phyloP scores from a whole-genome alignment of 1,284 basidiomycete genomes.

The Exobasidium rhododendri region DNA sequence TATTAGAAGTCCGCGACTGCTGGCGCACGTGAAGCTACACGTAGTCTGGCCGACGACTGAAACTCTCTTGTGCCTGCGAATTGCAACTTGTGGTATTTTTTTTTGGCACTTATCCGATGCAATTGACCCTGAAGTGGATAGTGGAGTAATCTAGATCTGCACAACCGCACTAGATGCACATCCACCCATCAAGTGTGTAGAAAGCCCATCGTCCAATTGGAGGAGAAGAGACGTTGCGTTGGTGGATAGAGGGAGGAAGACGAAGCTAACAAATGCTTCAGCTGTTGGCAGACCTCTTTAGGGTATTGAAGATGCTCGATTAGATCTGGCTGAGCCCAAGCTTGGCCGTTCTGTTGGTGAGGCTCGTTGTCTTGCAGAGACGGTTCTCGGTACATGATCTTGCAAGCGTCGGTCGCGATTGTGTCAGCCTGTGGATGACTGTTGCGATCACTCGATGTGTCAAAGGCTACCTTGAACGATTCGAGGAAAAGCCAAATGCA shows the following conservation, averaged over 20 bases:
- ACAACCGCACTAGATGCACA: too few species aligned
- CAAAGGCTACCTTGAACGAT: slow-evolving; percentile 4
- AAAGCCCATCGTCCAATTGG: neutral
- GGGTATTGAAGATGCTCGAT: neutral
- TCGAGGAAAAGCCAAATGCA: slow-evolving; percentile 6
- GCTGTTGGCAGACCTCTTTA: neutral
- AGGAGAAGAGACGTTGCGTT: neutral
- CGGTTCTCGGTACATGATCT: neutral
- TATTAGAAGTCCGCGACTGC: too few species aligned
- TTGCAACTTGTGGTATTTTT: too few species aligned
- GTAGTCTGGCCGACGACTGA: too few species aligned
- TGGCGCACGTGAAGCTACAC: too few species aligned
- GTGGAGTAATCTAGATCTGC: too few species aligned
- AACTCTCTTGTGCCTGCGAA: too few species aligned
- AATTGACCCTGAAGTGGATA: too few species aligned
- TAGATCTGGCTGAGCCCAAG: slow-evolving; percentile 2
- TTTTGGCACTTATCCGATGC: too few species aligned
- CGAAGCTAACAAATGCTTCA: neutral
- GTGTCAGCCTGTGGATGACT: too few species aligned
- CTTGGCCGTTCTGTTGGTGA: neutral
- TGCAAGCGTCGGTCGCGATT: neutral
- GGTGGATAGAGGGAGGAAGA: neutral
- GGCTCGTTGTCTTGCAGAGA: neutral
- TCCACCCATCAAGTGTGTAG: neutral
- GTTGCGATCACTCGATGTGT: neutral